Base-by-base conservation (phyloP, 2,329 filamentous ascomycete species). In the Coleophoma eucalyptorum region DNA sequence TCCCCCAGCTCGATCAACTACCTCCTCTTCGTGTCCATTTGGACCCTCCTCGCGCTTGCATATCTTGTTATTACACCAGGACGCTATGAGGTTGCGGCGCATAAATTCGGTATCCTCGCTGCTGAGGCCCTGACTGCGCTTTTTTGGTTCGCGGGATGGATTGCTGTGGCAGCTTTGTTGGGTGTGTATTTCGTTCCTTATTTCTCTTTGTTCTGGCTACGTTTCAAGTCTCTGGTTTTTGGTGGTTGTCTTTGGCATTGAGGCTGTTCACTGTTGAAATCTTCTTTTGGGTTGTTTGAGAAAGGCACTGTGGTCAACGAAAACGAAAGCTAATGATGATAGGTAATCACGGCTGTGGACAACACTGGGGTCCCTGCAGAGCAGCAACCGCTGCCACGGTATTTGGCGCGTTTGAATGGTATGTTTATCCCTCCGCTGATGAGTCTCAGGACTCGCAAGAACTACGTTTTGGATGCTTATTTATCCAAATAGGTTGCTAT, bases 61-160 rank as follows among this genome's bases (percentile, higher is more conserved):
- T 93, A 91, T 68, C 78, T 95, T 53, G 76, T 83, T 60, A 55
- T 92, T 46, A 75, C 84, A 3, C 88, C 89, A 1, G 72, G 80
- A 41, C 84, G 83, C 69, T 73, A 83, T 60, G 75, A 79, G 3
- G 72, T 73, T 20, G 61, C 83, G 11, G 84, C 84, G 60, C 82
- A 90, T 67, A 79, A 77, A 48, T 80, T 82, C 46, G 81, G 77
- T 42, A 80, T 90, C 15, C 73, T 92, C 16, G 83, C 62, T 1
- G 75, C 89, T 32, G 88, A 95, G 62, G 75, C 74, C 43, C 58
- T 94, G 20, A 94, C 89, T 10, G 85, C 87, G 71, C 76, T 95
- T 50, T 95, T 95, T 74, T 96, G 91, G 91, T 94, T 97, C 64
- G 85, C 87, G 1, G 90, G 90, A 6, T 87, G 90, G 61, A 84